Percentiles rank a stretch among this genome's conserved stretches.
Conservation (phyloP, 495 filamentous ascomycete genomes). For the Ascodesmis nigricans region DNA sequence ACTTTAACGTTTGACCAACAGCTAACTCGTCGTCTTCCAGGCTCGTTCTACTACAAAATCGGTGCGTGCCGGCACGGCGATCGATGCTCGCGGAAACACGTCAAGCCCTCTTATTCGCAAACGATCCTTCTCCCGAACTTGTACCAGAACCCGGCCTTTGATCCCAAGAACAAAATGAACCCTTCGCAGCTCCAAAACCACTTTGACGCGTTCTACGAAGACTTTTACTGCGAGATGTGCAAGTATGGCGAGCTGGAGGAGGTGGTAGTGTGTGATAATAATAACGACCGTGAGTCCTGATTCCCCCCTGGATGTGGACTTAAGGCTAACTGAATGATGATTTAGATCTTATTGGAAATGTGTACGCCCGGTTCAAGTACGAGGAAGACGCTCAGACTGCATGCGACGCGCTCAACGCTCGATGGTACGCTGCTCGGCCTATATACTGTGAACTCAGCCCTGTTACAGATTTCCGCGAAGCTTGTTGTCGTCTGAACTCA, state of each 20-base stretch:
- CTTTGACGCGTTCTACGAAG: constrained; percentile 99
- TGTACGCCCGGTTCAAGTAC: constrained; percentile 99
- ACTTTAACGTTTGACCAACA: constrained; percentile 4
- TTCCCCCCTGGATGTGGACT: not conserved
- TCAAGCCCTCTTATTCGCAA: constrained; percentile 94
- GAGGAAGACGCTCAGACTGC: constrained; percentile 85
- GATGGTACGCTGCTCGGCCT: constrained; percentile 92
- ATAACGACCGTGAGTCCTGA: constrained; percentile 68
- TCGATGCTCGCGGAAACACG: constrained; percentile 91
- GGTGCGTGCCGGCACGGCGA: constrained; percentile 96
- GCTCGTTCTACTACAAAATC: constrained; percentile 88
- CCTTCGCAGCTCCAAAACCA: constrained; percentile 86
- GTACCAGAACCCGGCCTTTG: constrained; percentile 97
- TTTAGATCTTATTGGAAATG: constrained; percentile 89
- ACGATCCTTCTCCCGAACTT: constrained; percentile 95
- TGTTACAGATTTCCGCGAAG: constrained; percentile 96
- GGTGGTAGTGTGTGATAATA: constrained; percentile 79
- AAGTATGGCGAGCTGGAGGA: constrained; percentile 80
- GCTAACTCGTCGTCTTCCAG: constrained; percentile 4
- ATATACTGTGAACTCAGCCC: constrained; percentile 96
- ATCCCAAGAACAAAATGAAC: constrained; percentile 93
- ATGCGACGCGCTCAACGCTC: constrained; percentile 78
- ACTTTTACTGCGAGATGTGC: constrained; percentile 99
- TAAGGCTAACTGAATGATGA: not conserved
- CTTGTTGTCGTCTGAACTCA: constrained; percentile 81